phyloP scores from a whole-genome alignment of 768 basidiomycete genomes.

The Lyophyllum atratum region DNA sequence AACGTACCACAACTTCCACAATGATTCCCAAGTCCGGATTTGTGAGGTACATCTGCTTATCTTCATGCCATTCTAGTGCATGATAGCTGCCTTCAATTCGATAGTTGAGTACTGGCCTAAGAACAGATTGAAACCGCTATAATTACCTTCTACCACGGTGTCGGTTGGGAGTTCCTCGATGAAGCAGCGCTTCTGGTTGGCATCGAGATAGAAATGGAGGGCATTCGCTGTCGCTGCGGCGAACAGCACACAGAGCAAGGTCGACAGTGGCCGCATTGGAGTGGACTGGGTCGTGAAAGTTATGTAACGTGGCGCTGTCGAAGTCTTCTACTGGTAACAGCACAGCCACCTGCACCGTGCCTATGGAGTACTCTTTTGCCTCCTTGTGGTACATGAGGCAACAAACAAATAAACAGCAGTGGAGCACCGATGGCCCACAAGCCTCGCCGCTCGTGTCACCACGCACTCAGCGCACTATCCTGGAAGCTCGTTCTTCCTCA shows the following conservation, averaged over 20 bases:
- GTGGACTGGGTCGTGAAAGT: neutral
- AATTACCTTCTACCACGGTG: conserved; percentile 93
- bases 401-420: neutral
- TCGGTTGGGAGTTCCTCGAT: conserved; percentile 94
- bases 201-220: conserved; percentile 96
- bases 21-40: conserved; percentile 85
- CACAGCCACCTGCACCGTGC: neutral
- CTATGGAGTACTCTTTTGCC: neutral
- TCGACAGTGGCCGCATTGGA: conserved; percentile 29
- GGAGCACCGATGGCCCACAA: neutral
- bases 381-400: neutral
- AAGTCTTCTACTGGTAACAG: neutral
- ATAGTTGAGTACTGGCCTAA: neutral
- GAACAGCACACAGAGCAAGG: conserved; percentile 39
- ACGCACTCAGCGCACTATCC: neutral
- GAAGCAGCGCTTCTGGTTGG: conserved; percentile 92
- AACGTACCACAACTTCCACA: conserved; percentile 85
- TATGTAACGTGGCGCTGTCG: neutral
- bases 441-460: too few species aligned
- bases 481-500: neutral
- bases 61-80: conserved; percentile 89
- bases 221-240: conserved; percentile 57
- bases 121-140: conserved; percentile 12
- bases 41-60: conserved; percentile 60
- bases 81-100: conserved; percentile 79